Conservation (phyloP, 2,329 filamentous ascomycete genomes). For the Xylaria sp. region DNA sequence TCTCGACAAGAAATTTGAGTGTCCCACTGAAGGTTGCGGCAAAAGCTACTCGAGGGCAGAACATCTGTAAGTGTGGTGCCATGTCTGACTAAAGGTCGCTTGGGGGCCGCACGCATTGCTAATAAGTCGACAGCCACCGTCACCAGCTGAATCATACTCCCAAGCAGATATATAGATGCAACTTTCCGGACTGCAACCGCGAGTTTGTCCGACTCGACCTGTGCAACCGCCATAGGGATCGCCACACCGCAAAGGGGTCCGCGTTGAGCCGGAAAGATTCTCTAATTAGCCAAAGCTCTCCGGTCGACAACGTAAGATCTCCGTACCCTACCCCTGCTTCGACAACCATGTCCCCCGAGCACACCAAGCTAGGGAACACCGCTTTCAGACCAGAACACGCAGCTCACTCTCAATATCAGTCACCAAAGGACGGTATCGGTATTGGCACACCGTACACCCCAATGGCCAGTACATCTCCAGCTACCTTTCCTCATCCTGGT, state of each 20-base stretch:
- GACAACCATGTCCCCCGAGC: conserved; percentile 60
- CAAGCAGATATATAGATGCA: conserved; percentile 94
- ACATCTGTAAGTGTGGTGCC: conserved; percentile 75
- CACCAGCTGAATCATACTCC: conserved; percentile 97
- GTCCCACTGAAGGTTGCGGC: conserved; percentile 85
- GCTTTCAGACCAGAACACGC: conserved; percentile 55
- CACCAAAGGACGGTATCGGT: conserved; percentile 56
- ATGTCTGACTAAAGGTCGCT: background rate
- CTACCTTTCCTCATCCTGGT: conserved; percentile 51
- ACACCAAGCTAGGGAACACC: conserved; percentile 56
- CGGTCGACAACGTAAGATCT: conserved; percentile 55
- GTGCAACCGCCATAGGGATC: conserved; percentile 84
- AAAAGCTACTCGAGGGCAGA: conserved; percentile 98
- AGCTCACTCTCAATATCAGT: conserved; percentile 58
- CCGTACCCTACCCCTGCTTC: conserved; percentile 56
- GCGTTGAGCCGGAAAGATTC: conserved; percentile 80
- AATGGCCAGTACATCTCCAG: conserved; percentile 57
- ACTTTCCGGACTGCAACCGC: conserved; percentile 89
- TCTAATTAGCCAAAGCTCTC: conserved; percentile 64
- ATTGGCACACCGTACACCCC: conserved; percentile 60
- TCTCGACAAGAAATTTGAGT: conserved; percentile 84
- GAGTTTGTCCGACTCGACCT: conserved; percentile 95
- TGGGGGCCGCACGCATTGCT: conserved; percentile 35
- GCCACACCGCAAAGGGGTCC: conserved; percentile 82
- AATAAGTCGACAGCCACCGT: conserved; percentile 68